A percentile compares a stretch with the other conserved stretches of the same genome.
Conservation (phyloP, 768 basidiomycete genomes). For the Amanita rimosa region DNA sequence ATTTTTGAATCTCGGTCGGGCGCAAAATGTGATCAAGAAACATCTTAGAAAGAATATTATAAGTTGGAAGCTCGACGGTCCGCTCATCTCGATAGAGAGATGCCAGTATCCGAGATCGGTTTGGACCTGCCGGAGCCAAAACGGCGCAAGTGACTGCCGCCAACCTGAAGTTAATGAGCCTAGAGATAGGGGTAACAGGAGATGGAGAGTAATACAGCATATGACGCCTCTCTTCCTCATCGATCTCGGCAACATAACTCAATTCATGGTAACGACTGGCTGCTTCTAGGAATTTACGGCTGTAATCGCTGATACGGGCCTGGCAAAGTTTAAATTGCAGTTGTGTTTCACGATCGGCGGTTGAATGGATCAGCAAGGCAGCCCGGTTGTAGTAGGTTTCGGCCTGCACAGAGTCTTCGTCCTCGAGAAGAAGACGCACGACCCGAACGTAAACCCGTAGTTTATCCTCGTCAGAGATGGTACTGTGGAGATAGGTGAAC, state of each 20-base stretch:
- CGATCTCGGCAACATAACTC: slow-evolving; percentile 83
- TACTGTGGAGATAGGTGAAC: slow-evolving; percentile 21
- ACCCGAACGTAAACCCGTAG: slow-evolving; percentile 88
- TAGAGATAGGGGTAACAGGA: neutral
- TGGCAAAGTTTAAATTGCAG: slow-evolving; percentile 88
- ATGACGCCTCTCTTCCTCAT: slow-evolving; percentile 84
- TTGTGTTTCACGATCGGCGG: slow-evolving; percentile 66
- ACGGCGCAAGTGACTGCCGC: slow-evolving; percentile 96
- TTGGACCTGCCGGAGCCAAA: slow-evolving; percentile 93
- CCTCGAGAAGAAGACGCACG: slow-evolving; percentile 87
- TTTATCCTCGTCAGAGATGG: slow-evolving; percentile 74
- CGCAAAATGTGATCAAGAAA: slow-evolving; percentile 96
- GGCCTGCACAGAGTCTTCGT: slow-evolving; percentile 95
- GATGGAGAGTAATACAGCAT: slow-evolving; percentile 58
- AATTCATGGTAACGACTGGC: slow-evolving; percentile 91
- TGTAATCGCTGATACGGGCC: slow-evolving; percentile 89
- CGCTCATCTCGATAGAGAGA: slow-evolving; percentile 93
- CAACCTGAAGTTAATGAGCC: slow-evolving; percentile 4
- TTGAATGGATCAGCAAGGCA: slow-evolving; percentile 75
- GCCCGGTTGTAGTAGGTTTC: slow-evolving; percentile 98
- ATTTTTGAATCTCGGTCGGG: slow-evolving; percentile 78
- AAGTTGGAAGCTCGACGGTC: slow-evolving; percentile 63
- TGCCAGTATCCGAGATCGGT: slow-evolving; percentile 86
- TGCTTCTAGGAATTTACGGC: slow-evolving; percentile 89
- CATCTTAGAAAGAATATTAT: slow-evolving; percentile 95